A percentile compares a stretch with the other conserved stretches of the same genome.
phyloP scores from a whole-genome alignment of 768 basidiomycete species.

The Trametes punicea region DNA sequence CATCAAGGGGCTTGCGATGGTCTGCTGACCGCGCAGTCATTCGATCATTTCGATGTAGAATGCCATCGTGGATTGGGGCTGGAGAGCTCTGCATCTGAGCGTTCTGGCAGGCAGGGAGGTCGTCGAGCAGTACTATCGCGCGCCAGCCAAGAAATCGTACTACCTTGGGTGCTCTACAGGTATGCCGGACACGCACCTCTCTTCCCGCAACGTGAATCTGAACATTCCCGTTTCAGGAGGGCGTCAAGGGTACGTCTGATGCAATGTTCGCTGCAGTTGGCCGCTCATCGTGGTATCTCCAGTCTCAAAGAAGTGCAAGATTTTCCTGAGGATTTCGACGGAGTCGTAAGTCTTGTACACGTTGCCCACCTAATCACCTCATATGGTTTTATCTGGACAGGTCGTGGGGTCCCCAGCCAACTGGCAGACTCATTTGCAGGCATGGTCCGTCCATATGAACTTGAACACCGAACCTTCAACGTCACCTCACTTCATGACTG shows the following conservation, averaged over 20 bases:
- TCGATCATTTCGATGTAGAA: slow-evolving; percentile 17
- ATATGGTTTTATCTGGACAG: slow-evolving; percentile 4
- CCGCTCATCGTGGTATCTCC: not conserved
- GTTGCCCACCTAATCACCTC: not conserved
- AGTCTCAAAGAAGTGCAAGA: slow-evolving; percentile 26
- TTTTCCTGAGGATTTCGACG: slow-evolving; percentile 35
- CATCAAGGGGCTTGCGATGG: not conserved
- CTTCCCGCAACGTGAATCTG: not conserved
- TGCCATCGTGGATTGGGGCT: slow-evolving; percentile 30
- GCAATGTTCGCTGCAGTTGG: not conserved
- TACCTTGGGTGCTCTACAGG: slow-evolving; percentile 33
- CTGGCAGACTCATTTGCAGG: slow-evolving; percentile 24
- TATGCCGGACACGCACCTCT: not conserved
- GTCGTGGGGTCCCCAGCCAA: slow-evolving; percentile 33
- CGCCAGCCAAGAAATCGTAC: slow-evolving; percentile 25
- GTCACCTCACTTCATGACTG: slow-evolving; percentile 27
- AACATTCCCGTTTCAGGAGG: slow-evolving; percentile 20
- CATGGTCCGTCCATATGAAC: slow-evolving; percentile 26
- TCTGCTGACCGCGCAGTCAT: not conserved
- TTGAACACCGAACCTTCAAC: slow-evolving; percentile 23
- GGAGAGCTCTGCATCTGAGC: slow-evolving; percentile 28
- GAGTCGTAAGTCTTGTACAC: slow-evolving; percentile 23
- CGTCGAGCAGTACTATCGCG: slow-evolving; percentile 27
- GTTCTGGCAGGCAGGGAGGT: slow-evolving; percentile 29
- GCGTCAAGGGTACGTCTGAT: slow-evolving; percentile 27